Evolutionary conservation across 2,329 filamentous ascomycete genomes (phyloP).

Genomic region (Penicillium sp.): DNA sequence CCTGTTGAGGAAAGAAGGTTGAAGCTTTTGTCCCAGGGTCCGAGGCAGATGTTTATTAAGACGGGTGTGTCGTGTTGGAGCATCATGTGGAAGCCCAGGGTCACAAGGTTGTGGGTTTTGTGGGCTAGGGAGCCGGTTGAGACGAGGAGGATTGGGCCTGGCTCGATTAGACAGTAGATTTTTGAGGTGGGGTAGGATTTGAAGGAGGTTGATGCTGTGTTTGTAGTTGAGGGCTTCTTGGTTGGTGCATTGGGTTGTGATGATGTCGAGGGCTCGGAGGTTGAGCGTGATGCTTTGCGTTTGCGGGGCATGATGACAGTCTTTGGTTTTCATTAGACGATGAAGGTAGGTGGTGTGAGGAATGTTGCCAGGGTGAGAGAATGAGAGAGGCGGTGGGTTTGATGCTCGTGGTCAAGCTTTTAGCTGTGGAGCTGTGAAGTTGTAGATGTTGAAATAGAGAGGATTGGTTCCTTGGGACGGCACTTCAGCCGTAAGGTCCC

Average conservation of each 20-base stretch:
- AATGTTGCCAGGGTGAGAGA: background rate
- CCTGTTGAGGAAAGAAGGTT: constrained; percentile 27
- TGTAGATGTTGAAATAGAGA: background rate
- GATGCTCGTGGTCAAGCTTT: background rate
- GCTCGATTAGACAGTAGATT: constrained; percentile 38
- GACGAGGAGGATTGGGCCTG: constrained; percentile 36
- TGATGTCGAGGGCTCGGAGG: background rate
- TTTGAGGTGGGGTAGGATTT: constrained; percentile 15
- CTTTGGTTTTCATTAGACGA: background rate
- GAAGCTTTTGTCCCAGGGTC: constrained; percentile 38
- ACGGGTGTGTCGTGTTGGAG: constrained; percentile 37
- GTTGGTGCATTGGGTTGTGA: background rate
- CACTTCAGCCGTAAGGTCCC: background rate
- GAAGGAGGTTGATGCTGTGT: background rate
- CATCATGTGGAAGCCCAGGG: constrained; percentile 42
- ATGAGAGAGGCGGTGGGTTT: background rate
- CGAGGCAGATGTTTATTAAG: constrained; percentile 34
- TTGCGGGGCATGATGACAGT: background rate
- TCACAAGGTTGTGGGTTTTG: constrained; percentile 39
- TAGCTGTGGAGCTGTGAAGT: background rate
- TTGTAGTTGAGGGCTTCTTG: background rate
- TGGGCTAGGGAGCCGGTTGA: constrained; percentile 35
- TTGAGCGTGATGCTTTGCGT: background rate
- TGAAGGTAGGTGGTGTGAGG: background rate
- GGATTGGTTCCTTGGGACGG: background rate